Percentiles rank a stretch among this genome's conserved stretches.
Evolutionary conservation across 352 stramenopile species (phyloP).

Genomic region (Nothophytophthora sp.): DNA sequence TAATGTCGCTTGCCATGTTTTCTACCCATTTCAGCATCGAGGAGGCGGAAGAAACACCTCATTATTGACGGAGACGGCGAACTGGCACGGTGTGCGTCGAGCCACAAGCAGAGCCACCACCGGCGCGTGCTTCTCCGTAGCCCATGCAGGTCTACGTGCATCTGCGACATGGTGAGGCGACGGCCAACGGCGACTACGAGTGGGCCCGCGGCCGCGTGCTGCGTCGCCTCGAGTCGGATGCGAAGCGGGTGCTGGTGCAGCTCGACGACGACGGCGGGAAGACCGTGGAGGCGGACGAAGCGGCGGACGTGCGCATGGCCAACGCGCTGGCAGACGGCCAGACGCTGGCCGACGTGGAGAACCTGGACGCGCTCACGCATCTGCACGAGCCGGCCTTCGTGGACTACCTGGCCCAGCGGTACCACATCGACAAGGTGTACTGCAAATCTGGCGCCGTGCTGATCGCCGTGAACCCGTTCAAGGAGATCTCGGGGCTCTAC

Average conservation of each 20-base stretch:
- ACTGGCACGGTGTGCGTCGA: no score
- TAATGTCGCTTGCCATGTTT: no score
- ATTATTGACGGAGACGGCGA: no score
- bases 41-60: no score
- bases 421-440: conserved; percentile 74
- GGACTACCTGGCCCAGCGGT: conserved; percentile 77
- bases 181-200: conserved; percentile 35
- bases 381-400: conserved; percentile 83
- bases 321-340: conserved; percentile 41
- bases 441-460: conserved; percentile 70
- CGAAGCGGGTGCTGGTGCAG: conserved; percentile 36
- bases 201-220: conserved; percentile 49
- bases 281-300: conserved; percentile 44
- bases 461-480: conserved; percentile 84
- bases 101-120: no score
- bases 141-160: conserved; percentile 68
- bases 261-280: conserved; percentile 35
- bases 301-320: conserved; percentile 49
- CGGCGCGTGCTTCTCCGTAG: not conserved
- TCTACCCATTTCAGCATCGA: no score
- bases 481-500: conserved; percentile 70
- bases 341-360: conserved; percentile 59
- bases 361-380: conserved; percentile 74
- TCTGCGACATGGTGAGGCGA: conserved; percentile 14
- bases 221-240: conserved; percentile 30